Base-by-base conservation (phyloP, 257 asterid species). In the Ajuga chamaepitys region DNA sequence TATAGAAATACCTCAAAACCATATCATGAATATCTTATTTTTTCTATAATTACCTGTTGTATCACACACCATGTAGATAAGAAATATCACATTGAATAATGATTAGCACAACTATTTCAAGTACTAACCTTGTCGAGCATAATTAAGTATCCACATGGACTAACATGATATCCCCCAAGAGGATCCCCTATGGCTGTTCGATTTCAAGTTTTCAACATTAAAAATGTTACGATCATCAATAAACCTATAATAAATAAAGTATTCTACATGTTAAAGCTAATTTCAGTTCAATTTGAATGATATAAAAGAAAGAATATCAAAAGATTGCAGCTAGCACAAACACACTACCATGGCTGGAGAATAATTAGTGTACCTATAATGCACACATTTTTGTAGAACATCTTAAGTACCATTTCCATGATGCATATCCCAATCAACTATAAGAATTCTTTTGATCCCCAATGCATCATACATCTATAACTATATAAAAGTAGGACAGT, bases 351-450 rank as follows among this genome's bases (percentile, higher is more conserved):
- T 38, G 38, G 24, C 55, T 22, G 25, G 47, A 44, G 45, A 53
- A 54, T 40, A 10, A 37, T 65, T 42, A 14, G 48, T 48, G 44
- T 80, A 94, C 99, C 99, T 88, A n/a, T n/a, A n/a, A 67, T 94
- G 99, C 68, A 94, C 99, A 42, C 97, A 57, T 94, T 97, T 21
- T 86, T 71, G 84, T 88, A 94, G 74, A 94, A 94, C 84, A 76
- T 86, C 41, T 88, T 94, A 97, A 77, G 99, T 94, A 61, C 95
- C 99, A 79, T 94, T 93, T 73, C 97, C 99, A 77, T 94, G 99
- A 70, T 94, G 99, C 10, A 90, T 97, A 79, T 94, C 99, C 99
- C 99, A 94, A 62, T 94, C 99, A 74, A 94, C 96, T 68, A 94
- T 88, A 62, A 94, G 75, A 66, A 94, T 78, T 77, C 85, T 94